Percentiles rank a stretch among this genome's conserved stretches.
Evolutionary conservation across 768 basidiomycete species (phyloP).

Genomic region (Mycena epipterygia): DNA sequence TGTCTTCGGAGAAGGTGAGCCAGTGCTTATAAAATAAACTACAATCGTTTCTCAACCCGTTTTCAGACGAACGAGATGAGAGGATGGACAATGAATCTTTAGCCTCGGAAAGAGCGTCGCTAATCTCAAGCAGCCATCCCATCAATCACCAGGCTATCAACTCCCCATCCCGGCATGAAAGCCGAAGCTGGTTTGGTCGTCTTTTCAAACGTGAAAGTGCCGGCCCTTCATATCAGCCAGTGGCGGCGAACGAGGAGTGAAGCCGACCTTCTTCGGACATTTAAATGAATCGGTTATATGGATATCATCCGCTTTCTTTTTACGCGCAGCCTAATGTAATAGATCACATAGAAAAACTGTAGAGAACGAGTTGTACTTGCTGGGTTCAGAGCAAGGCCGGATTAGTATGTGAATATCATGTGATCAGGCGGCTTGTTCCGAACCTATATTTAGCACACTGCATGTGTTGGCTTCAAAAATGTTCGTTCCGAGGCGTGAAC

Average conservation of each 20-base stretch:
- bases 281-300: neutral
- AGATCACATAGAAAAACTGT: too few species aligned
- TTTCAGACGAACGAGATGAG: slow-evolving; percentile 63
- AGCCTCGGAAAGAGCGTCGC: slow-evolving; percentile 65
- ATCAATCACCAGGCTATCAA: slow-evolving; percentile 52
- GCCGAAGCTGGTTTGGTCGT: slow-evolving; percentile 64
- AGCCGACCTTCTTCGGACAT: neutral
- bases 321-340: slow-evolving; percentile 14
- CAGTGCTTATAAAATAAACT: neutral
- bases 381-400: too few species aligned
- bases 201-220: slow-evolving; percentile 58
- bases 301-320: too few species aligned
- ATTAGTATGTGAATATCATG: too few species aligned
- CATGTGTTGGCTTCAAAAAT: neutral
- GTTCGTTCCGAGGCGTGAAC: neutral
- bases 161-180: slow-evolving; percentile 34
- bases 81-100: slow-evolving; percentile 68
- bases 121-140: slow-evolving; percentile 58
- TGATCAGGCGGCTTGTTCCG: too few species aligned
- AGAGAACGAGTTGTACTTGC: too few species aligned
- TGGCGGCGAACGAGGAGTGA: slow-evolving; percentile 54
- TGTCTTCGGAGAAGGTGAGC: slow-evolving; percentile 88
- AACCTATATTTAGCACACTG: too few species aligned
- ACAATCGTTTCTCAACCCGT: slow-evolving; percentile 11
- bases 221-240: slow-evolving; percentile 61